These are phyloP conservation scores for Fistulina hepatica DNA, from an alignment of 1,284 basidiomycete species.

Conservation along the genomic window DNA sequence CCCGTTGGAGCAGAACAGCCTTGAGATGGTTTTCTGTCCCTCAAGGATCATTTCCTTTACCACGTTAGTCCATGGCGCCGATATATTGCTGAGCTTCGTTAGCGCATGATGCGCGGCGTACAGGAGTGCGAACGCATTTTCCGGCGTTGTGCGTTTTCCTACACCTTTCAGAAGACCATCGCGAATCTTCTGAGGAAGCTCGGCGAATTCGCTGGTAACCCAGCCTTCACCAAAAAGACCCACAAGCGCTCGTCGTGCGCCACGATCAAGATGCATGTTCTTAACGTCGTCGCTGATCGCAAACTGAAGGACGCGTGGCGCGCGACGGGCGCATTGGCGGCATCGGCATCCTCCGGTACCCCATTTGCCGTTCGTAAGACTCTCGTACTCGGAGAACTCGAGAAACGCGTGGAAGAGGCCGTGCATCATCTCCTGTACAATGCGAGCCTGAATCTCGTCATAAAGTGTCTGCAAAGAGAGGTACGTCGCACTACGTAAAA, in stretches of 20 bases:
- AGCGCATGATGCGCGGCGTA: conserved; percentile 57
- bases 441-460: conserved; percentile 70
- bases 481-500: conserved; percentile 78
- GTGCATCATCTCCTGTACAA: conserved; percentile 81
- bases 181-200: conserved; percentile 53
- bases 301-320: conserved; percentile 75
- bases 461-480: conserved; percentile 69
- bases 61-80: conserved; percentile 59
- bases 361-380: conserved; percentile 61
- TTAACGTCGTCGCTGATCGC: conserved; percentile 64
- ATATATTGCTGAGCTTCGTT: conserved; percentile 38
- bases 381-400: conserved; percentile 64
- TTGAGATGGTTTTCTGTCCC: conserved; percentile 50
- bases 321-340: conserved; percentile 66
- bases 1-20: conserved; percentile 46
- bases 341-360: conserved; percentile 72
- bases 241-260: conserved; percentile 64
- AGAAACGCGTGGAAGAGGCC: conserved; percentile 78
- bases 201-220: conserved; percentile 71
- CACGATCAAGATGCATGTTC: conserved; percentile 58
- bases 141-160: conserved; percentile 49
- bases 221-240: conserved; percentile 79
- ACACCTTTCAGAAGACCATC: conserved; percentile 63
- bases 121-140: conserved; percentile 56
- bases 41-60: conserved; percentile 52